These are phyloP conservation scores for Solanum piurae DNA, from an alignment of 257 asterid genomes.

Conservation along the genomic window DNA sequence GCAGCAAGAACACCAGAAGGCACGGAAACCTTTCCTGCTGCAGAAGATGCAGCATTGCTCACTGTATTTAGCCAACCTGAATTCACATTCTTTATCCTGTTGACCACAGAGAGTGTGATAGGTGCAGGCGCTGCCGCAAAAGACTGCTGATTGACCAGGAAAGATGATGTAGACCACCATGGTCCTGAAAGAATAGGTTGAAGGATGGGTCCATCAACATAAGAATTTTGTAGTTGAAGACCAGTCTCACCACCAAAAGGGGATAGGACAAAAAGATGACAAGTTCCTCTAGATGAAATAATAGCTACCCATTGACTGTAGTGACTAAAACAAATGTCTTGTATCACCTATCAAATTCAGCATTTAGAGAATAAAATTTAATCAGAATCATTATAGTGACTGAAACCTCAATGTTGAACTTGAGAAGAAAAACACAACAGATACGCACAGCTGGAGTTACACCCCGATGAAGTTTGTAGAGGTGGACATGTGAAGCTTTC, in stretches of 20 bases:
- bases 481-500: conserved; percentile 34
- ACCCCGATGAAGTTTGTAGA: conserved; percentile 43
- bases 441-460: conserved; percentile 42
- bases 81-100: conserved; percentile 28
- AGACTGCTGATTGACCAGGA: conserved; percentile 21
- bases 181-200: conserved; percentile 30
- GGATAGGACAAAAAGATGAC: conserved; percentile 37
- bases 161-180: conserved; percentile 42
- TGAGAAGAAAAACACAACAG: not conserved
- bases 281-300: conserved; percentile 37
- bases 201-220: conserved; percentile 22
- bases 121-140: conserved; percentile 17
- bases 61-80: conserved; percentile 31
- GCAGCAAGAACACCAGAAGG: conserved; percentile 37
- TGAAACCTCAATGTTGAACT: not conserved
- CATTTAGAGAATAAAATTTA: not conserved
- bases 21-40: conserved; percentile 25
- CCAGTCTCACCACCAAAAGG: conserved; percentile 44
- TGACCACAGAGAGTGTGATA: conserved; percentile 31
- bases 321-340: conserved; percentile 40
- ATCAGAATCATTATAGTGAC: not conserved
- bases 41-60: conserved; percentile 42
- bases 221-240: conserved; percentile 28
- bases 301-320: conserved; percentile 40
- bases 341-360: conserved; percentile 29